A percentile compares a stretch with the other conserved stretches of the same genome.
Evolutionary conservation across 371 early-diverging fungal genomes (phyloP).

Genomic region (Lichtheimia ramosa): DNA sequence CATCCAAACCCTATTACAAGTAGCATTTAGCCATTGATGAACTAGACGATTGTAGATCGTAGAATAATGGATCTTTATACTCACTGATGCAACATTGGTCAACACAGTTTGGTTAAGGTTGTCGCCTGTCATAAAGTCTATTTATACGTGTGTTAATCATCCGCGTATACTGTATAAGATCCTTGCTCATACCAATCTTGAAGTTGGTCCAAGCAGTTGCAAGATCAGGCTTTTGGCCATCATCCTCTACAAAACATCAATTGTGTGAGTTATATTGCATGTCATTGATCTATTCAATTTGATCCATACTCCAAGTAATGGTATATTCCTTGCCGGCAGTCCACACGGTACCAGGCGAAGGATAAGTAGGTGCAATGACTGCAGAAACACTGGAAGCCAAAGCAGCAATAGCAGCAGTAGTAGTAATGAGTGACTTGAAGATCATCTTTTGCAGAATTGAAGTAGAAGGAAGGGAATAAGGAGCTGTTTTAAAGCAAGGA

Average conservation of each 20-base stretch:
- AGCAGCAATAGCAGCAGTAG: conserved; percentile 13
- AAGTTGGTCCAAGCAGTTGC: conserved; percentile 26
- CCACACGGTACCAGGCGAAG: conserved; percentile 34
- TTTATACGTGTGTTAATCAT: background rate
- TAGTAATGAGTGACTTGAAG: conserved; percentile 8
- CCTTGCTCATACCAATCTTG: conserved; percentile 25
- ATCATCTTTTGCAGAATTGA: conserved; percentile 5
- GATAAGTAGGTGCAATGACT: conserved; percentile 25
- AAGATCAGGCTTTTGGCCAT: conserved; percentile 13
- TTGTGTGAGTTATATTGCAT: background rate
- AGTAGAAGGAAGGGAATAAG: background rate
- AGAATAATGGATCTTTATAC: background rate
- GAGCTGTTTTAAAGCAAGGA: background rate
- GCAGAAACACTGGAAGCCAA: conserved; percentile 17
- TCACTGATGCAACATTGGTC: conserved; percentile 31
- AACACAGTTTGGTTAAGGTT: conserved; percentile 29
- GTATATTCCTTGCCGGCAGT: conserved; percentile 26
- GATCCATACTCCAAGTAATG: conserved; percentile 25
- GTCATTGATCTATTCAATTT: background rate
- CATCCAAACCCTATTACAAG: conserved; percentile 26
- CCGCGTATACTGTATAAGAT: background rate
- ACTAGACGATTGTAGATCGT: background rate
- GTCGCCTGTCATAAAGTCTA: conserved; percentile 44
- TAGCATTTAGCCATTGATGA: background rate
- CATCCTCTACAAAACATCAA: conserved; percentile 15